phyloP scores from a whole-genome alignment of 768 basidiomycete species.

The Rhodotorula babjevae region DNA sequence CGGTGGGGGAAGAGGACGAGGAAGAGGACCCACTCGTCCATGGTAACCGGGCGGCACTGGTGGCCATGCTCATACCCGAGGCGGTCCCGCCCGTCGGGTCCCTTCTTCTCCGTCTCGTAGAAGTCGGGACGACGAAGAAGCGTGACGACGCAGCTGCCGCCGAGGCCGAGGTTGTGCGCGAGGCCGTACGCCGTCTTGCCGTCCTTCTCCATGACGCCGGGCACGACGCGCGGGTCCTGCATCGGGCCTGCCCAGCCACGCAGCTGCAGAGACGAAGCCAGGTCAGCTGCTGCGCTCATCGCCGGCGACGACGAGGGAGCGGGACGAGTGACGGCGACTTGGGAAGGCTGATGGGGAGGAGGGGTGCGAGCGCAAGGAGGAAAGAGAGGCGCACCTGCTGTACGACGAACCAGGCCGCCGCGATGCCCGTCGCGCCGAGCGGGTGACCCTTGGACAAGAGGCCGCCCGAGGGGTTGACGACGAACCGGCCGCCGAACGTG shows the following conservation, averaged over 20 bases:
- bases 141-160: conserved; percentile 59
- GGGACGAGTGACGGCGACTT: conserved; percentile 15
- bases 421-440: conserved; percentile 38
- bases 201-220: conserved; percentile 22
- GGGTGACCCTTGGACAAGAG: conserved; percentile 87
- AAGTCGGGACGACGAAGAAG: conserved; percentile 73
- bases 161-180: conserved; percentile 65
- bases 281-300: too few relatives aligned
- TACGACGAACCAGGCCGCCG: conserved; percentile 20
- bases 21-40: conserved; percentile 53
- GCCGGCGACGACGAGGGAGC: too few relatives aligned
- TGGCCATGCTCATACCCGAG: conserved; percentile 76
- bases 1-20: background rate
- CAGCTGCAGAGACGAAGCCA: background rate
- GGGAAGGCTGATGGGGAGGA: background rate
- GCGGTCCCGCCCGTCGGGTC: conserved; percentile 62
- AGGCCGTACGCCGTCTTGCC: conserved; percentile 55
- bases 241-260: conserved; percentile 39
- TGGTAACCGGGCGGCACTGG: conserved; percentile 61
- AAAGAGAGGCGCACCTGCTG: background rate
- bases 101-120: conserved; percentile 47
- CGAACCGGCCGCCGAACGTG: conserved; percentile 63
- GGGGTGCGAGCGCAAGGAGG: background rate
- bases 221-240: conserved; percentile 33
- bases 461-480: conserved; percentile 78